Conservation (phyloP, 1,284 basidiomycete genomes). For the Nidula niveotomentosa region DNA sequence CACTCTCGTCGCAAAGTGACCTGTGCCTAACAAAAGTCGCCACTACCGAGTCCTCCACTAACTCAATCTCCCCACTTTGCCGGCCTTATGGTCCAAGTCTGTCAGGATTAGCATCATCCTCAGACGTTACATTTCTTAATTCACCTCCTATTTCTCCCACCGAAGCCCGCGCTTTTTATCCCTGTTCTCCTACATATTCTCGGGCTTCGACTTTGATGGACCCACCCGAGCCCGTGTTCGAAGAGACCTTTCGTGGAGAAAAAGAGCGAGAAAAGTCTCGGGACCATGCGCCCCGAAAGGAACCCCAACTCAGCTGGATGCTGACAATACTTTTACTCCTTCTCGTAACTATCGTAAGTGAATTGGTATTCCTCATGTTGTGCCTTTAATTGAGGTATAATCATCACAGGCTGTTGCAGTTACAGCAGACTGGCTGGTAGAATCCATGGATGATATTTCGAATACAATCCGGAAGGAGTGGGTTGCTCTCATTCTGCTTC, state of each 20-base stretch:
- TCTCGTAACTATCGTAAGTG: conserved; percentile 63
- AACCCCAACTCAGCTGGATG: conserved; percentile 60
- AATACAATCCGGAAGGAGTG: conserved; percentile 70
- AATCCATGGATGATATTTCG: conserved; percentile 72
- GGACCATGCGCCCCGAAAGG: conserved; percentile 12
- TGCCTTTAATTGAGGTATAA: not conserved
- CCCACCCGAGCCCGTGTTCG: not conserved
- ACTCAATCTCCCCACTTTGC: conserved; percentile 8
- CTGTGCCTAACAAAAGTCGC: not conserved
- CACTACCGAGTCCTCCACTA: not conserved
- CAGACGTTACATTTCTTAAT: conserved; percentile 11
- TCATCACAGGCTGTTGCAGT: conserved; percentile 42
- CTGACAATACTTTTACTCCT: conserved; percentile 58
- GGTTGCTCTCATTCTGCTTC: conserved; percentile 85
- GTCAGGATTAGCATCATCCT: conserved; percentile 9
- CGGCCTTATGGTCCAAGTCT: conserved; percentile 13
- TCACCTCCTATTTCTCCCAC: not conserved
- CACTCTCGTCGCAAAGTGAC: not conserved
- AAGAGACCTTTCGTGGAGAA: not conserved
- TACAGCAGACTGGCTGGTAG: conserved; percentile 83
- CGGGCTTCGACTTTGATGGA: not conserved
- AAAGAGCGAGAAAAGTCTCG: not conserved
- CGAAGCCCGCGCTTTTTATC: not conserved
- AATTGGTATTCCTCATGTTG: not conserved
- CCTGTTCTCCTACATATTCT: not conserved